Evolutionary conservation across 2,329 filamentous ascomycete species (phyloP), one percentile per base, ranked within the genome.

Genomic region (Thelonectria blattea): DNA sequence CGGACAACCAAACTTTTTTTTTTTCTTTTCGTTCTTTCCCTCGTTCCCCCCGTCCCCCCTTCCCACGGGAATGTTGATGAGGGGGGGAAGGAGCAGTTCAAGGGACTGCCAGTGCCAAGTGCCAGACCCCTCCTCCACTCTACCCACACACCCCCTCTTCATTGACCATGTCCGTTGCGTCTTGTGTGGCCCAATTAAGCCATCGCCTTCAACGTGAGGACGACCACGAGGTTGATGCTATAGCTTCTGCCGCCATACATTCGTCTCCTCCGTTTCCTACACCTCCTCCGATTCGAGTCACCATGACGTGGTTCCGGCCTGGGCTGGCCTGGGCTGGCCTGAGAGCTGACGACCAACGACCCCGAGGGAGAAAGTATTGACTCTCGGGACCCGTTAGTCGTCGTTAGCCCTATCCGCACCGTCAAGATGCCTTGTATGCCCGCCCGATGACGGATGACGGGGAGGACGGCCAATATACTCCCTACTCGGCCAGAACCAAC

Each of bases 321-420:
- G 27, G 5, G 27, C 27, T 7, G 27, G 27, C 27, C 27, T 30
- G 27, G 27, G 27, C 27, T 14, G 34, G 34, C 8, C 34, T 37
- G 34, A 37, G 34, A 37, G 34, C 34, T 37, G 57, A 37, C 32
- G 54, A 45, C 37, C 18, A 51, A 27, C 24, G 32, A 42, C 27
- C 34, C n/a, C 11, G 42, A 27, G 37, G 32, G 46, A 15, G 15
- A 46, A 39, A 22, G 30, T 43, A 52, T 57, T 22, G 47, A 50
- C 15, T 42, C 18, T 57, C 34, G 22, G 48, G 51, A 34, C 50
- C 56, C 53, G 48, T 54, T 49, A 15, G 34, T 37, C 37, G 20
- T 17, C 45, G 54, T 56, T 52, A 60, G 52, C 57, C 57, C 57
- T 56, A 56, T 47, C 52, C 15, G 27, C 9, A 30, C 27, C 27